Evolutionary conservation across 176 grass and related monocot genomes (phyloP).

Genomic region (Bothriochloa decipiens): DNA sequence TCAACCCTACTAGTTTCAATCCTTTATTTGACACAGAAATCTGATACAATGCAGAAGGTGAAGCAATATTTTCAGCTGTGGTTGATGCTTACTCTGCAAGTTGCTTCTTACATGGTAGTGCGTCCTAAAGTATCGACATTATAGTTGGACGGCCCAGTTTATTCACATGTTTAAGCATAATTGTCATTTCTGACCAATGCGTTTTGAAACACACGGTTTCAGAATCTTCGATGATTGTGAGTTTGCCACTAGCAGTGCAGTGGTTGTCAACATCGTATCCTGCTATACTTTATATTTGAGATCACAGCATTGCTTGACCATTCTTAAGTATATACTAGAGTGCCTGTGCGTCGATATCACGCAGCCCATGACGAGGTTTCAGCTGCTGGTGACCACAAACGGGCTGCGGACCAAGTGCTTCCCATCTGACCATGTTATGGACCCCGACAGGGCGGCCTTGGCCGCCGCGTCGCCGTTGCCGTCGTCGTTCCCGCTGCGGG

Average conservation of each 20-base stretch:
- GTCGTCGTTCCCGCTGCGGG: not conserved
- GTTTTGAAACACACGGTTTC: not conserved
- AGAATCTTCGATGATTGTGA: not conserved
- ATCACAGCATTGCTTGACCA: not conserved
- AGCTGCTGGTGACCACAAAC: conserved; percentile 47
- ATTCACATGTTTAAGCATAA: not conserved
- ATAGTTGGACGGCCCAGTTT: not conserved
- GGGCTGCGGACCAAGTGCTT: conserved; percentile 74
- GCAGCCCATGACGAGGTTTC: not conserved
- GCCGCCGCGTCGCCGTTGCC: not conserved
- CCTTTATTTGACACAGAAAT: too few relatives aligned
- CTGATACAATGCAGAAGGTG: too few relatives aligned
- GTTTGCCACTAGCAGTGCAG: not conserved
- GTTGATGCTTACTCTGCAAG: not conserved
- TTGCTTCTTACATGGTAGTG: not conserved
- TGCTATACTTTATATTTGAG: not conserved
- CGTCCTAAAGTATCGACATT: not conserved
- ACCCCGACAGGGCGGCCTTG: conserved; percentile 57
- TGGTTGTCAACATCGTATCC: conserved; percentile 10
- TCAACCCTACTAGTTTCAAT: too few relatives aligned
- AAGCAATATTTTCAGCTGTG: not conserved
- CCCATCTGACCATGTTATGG: conserved; percentile 86
- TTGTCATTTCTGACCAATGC: not conserved
- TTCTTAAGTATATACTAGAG: not conserved
- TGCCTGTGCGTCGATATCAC: not conserved